Evolutionary conservation across 2,329 filamentous ascomycete species (phyloP), one percentile per base, ranked within the genome.

Genomic region (Fusarium pininemorale): DNA sequence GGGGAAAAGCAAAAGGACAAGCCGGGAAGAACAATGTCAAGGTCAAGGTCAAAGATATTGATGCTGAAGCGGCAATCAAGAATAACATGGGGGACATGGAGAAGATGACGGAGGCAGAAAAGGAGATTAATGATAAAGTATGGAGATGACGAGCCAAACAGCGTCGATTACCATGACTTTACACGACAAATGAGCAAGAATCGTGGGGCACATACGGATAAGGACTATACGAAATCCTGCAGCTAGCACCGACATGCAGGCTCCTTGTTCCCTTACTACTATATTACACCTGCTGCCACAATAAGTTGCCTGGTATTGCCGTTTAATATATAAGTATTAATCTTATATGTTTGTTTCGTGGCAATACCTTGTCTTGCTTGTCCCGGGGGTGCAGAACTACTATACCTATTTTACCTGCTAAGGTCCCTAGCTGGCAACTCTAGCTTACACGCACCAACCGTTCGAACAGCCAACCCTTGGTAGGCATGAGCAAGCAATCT

Each of bases 401-500:
- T 26, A 26, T 26, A 26, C 26, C 26, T 26, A 26, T 26, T 26
- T 26, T 26, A 39, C 35, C 35, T 37, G 32, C 14, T 15, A 35
- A 18, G 35, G 7, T 35, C 2, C 14, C 14, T 66, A 35, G 35
- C 50, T 57, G 48, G 63, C n/a, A 38, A 58, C 30, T 51, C 6
- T 50, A 37, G 51, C 51, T 64, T 65, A 58, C 37, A 70, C 59
- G 32, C 51, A 59, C 51, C 50, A 62, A 48, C 48, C 20, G 35
- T 55, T 28, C 35, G 24, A 71, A 62, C 54, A 61, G 35, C 26
- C 50, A 47, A 37, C 58, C 55, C 50, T 75, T 38, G 48, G 38
- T 60, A 67, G 63, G 35, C n/a, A 50, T 28, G 28, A 48, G 26
- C 48, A 67, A 57, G 30, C 56, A 54, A 61, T 59, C 37, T 66